Evolutionary conservation across 805 yeast genomes (phyloP), one percentile per base, ranked within the genome.

Genomic region (Yamadazyma akitaensis): DNA sequence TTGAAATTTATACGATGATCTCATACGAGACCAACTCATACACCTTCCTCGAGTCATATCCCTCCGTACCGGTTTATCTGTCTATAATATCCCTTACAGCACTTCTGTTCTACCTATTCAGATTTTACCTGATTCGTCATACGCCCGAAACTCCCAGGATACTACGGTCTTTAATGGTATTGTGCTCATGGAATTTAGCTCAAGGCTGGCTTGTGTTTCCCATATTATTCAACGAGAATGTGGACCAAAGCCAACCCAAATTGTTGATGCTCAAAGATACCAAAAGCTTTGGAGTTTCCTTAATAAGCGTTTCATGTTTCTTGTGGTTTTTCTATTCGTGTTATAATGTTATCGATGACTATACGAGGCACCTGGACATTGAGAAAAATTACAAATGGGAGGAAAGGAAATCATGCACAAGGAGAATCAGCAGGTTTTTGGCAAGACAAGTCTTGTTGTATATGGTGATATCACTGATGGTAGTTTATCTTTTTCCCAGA

Each of bases 401-500:
- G 9, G 32, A 28, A 28, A 5, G 32, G 10, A 28, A 9, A 28
- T 28, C 32, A 28, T 28, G 32, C 9, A 12, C 32, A 28, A 13
- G n/a, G n/a, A 28, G n/a, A 9, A 13, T 13, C 10, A 9, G n/a
- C 12, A 28, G 32, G 32, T 28, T 28, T 13, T 12, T 28, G 12
- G n/a, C 32, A 4, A 11, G 10, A 13, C 37, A 33, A 33, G 19
- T 33, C 11, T 14, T 14, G 17, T 16, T 21, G 11, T 37, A n/a
- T n/a, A 3, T 7, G 13, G 5, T 37, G 16, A 37, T 37, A 9
- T 37, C 21, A 6, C 5, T 17, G 14, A 9, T 26, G 13, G 24
- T 18, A 19, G 30, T 34, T 7, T n/a, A 34, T 11, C 12, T 47
- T 10, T 21, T 51, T 17, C 63, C 62, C 10, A 45, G 44, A 5